These are phyloP conservation scores for Plasmodium ovale DNA, from an alignment of 169 alveolate species.

Conservation along the genomic window DNA sequence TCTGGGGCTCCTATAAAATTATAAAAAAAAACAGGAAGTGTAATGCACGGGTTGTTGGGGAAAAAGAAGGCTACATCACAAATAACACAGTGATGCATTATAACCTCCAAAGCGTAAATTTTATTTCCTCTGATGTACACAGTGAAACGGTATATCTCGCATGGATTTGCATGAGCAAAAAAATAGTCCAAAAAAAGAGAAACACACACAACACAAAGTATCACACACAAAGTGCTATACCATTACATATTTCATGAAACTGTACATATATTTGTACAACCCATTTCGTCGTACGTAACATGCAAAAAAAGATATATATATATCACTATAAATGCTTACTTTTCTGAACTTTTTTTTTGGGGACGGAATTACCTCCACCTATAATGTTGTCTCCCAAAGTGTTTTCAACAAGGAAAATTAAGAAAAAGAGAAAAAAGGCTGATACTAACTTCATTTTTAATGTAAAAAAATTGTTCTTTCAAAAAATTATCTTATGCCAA, in stretches of 20 bases:
- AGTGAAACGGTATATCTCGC: too few relatives aligned
- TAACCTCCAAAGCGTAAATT: too few relatives aligned
- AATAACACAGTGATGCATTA: too few relatives aligned
- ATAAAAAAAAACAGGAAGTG: neutral
- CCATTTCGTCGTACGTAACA: neutral
- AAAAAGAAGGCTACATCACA: neutral
- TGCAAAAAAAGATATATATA: neutral
- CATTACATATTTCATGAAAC: too few relatives aligned
- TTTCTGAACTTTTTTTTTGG: conserved; percentile 13
- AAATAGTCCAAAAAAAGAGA: too few relatives aligned
- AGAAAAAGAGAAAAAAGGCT: conserved; percentile 21
- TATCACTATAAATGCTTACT: conserved; percentile 20
- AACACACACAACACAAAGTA: too few relatives aligned
- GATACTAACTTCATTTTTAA: conserved; percentile 28
- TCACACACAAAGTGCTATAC: too few relatives aligned
- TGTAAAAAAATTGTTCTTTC: too few relatives aligned
- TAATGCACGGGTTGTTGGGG: neutral
- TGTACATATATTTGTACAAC: neutral
- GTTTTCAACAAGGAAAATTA: neutral
- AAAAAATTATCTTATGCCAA: too few relatives aligned
- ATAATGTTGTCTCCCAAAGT: neutral
- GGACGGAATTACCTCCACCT: neutral
- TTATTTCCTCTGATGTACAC: too few relatives aligned
- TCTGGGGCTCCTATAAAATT: conserved; percentile 19
- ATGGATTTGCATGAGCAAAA: too few relatives aligned